These are phyloP conservation scores for Kokia cookei DNA, from an alignment of 441 rosid genomes.

Conservation along the genomic window DNA sequence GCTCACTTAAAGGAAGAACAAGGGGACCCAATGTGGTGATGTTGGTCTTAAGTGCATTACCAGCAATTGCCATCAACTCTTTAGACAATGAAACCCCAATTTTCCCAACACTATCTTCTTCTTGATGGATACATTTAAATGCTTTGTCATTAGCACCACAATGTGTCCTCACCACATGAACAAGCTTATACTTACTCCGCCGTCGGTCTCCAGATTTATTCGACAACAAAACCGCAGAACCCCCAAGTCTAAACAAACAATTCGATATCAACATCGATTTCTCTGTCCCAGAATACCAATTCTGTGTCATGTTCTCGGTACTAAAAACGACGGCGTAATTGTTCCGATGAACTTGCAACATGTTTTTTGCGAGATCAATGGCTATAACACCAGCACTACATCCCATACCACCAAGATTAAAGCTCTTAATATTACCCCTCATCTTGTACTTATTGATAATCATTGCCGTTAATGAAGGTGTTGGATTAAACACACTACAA, in stretches of 20 bases:
- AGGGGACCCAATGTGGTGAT: conserved; percentile 85
- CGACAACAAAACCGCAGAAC: not conserved
- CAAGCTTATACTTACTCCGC: conserved; percentile 54
- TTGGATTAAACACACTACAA: conserved; percentile 84
- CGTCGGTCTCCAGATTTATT: not conserved
- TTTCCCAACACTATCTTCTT: conserved; percentile 74
- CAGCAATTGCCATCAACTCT: conserved; percentile 79
- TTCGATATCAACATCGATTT: conserved; percentile 86
- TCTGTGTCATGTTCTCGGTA: conserved; percentile 84
- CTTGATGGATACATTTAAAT: conserved; percentile 75
- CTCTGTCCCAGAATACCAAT: conserved; percentile 80
- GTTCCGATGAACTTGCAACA: conserved; percentile 75
- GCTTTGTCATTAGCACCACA: conserved; percentile 80
- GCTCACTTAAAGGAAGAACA: conserved; percentile 84
- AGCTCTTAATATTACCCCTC: conserved; percentile 71
- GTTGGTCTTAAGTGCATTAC: conserved; percentile 72
- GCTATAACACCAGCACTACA: conserved; percentile 96
- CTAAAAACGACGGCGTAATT: conserved; percentile 79
- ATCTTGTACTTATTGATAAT: conserved; percentile 75
- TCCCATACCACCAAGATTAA: conserved; percentile 91
- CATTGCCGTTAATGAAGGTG: conserved; percentile 75
- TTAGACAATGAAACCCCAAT: conserved; percentile 84
- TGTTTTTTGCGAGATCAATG: conserved; percentile 66
- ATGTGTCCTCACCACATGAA: conserved; percentile 77
- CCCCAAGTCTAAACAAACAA: conserved; percentile 20